Conservation (phyloP, 2,329 filamentous ascomycete species). For the Neoascochyta sp. region DNA sequence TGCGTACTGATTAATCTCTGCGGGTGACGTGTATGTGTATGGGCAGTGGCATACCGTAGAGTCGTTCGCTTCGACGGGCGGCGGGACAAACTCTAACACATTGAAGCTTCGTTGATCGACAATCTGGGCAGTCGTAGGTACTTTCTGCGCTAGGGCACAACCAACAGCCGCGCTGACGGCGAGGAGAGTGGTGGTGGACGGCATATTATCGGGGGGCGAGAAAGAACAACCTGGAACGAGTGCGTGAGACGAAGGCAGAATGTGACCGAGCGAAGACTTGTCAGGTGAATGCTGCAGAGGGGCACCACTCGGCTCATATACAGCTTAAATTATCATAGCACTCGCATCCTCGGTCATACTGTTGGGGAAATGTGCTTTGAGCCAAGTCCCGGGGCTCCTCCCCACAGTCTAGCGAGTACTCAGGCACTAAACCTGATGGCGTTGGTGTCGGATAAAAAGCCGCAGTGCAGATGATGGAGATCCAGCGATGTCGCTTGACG, state of each 20-base stretch:
- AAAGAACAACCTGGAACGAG: slow-evolving; percentile 2
- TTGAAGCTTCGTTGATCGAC: slow-evolving; percentile 22
- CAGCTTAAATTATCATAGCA: slow-evolving; percentile 4
- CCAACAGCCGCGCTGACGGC: slow-evolving; percentile 9
- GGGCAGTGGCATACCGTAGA: slow-evolving; percentile 12
- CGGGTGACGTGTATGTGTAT: neutral
- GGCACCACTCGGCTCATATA: slow-evolving; percentile 7
- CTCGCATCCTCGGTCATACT: too few relatives aligned
- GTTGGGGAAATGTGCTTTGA: too few relatives aligned
- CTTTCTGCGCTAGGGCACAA: slow-evolving; percentile 12
- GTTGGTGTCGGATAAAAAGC: slow-evolving; percentile 6
- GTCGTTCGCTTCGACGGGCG: slow-evolving; percentile 16
- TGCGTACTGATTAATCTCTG: slow-evolving; percentile 2
- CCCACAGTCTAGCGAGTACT: slow-evolving; percentile 1
- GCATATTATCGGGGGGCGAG: slow-evolving; percentile 7
- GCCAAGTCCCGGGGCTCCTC: slow-evolving; percentile 3
- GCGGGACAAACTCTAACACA: slow-evolving; percentile 16
- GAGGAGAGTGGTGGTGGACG: slow-evolving; percentile 6
- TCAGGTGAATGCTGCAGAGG: slow-evolving; percentile 3
- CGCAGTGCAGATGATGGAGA: too few relatives aligned
- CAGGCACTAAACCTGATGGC: slow-evolving; percentile 4
- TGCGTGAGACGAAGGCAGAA: slow-evolving; percentile 3
- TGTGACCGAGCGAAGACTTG: slow-evolving; percentile 1
- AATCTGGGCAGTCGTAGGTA: slow-evolving; percentile 20
- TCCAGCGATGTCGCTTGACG: too few relatives aligned